phyloP scores from a whole-genome alignment of 2,329 filamentous ascomycete genomes.

The Niveomyces coronatus region DNA sequence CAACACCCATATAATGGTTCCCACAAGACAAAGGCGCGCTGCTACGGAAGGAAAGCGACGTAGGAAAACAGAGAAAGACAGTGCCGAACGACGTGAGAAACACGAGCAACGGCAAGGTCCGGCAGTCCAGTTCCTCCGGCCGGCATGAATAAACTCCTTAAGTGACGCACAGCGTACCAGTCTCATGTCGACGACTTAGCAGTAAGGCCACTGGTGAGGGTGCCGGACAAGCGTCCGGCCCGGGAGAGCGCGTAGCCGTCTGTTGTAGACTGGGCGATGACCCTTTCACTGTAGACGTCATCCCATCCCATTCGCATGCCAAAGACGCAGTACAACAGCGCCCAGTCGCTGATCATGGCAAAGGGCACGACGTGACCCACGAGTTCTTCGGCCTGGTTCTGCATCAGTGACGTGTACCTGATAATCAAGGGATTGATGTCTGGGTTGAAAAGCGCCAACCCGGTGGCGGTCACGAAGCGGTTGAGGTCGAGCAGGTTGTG shows the following conservation, averaged over 20 bases:
- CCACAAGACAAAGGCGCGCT: no score
- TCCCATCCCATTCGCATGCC: constrained; percentile 29
- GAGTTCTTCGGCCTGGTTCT: constrained; percentile 25
- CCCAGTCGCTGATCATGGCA: constrained; percentile 20
- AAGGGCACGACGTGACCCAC: constrained; percentile 24
- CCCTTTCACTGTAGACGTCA: constrained; percentile 21
- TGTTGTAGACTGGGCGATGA: constrained; percentile 21
- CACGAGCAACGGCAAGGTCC: no score
- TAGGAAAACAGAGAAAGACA: no score
- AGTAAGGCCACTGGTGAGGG: not conserved
- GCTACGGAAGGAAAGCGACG: no score
- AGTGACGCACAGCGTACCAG: no score
- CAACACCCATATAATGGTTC: no score
- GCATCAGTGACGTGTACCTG: constrained; percentile 21
- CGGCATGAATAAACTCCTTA: no score
- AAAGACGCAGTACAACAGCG: constrained; percentile 21
- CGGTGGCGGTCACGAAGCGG: constrained; percentile 19
- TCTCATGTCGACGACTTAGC: no score
- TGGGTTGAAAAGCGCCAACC: not conserved
- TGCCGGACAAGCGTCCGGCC: constrained; percentile 17
- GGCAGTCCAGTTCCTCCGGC: no score
- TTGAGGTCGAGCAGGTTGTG: constrained; percentile 25
- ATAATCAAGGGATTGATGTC: not conserved
- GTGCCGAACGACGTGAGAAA: no score
- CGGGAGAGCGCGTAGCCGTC: constrained; percentile 28